phyloP scores from a whole-genome alignment of 192 early-diverging fungal genomes.

The Coemansia sp. region DNA sequence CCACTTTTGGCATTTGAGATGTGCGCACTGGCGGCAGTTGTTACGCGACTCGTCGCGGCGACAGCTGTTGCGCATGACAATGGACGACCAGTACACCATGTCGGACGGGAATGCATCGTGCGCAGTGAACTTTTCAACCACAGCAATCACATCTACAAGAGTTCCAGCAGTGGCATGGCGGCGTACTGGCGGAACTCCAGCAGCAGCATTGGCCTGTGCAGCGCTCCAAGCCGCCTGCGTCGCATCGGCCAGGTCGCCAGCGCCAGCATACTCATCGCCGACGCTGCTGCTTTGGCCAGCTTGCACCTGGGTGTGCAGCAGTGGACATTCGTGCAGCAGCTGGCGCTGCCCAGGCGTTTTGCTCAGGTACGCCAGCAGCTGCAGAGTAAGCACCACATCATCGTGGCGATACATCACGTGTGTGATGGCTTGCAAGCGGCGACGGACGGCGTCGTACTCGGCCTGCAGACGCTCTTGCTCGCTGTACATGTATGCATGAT shows the following conservation, averaged over 20 bases:
- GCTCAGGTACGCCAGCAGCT: slow-evolving; percentile 84
- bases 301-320: slow-evolving; percentile 40
- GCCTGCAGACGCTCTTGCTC: slow-evolving; percentile 49
- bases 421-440: slow-evolving; percentile 36
- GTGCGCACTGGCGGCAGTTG: slow-evolving; percentile 74
- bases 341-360: slow-evolving; percentile 85
- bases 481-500: slow-evolving; percentile 43
- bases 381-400: slow-evolving; percentile 78
- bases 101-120: slow-evolving; percentile 63
- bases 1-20: slow-evolving; percentile 76
- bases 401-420: slow-evolving; percentile 75
- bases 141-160: slow-evolving; percentile 67
- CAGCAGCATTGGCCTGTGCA: slow-evolving; percentile 24
- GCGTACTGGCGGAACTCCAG: slow-evolving; percentile 27
- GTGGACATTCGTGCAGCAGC: slow-evolving; percentile 41
- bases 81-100: slow-evolving; percentile 68
- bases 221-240: slow-evolving; percentile 35
- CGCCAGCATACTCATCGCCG: slow-evolving; percentile 22
- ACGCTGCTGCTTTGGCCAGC: not conserved
- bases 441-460: slow-evolving; percentile 36
- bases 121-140: slow-evolving; percentile 74
- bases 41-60: slow-evolving; percentile 70
- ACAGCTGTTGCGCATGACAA: slow-evolving; percentile 80
- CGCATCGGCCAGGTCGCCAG: slow-evolving; percentile 30
- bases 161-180: slow-evolving; percentile 25